Base-by-base conservation (phyloP, 805 yeast species). In the Zygotorulaspora sp. region DNA sequence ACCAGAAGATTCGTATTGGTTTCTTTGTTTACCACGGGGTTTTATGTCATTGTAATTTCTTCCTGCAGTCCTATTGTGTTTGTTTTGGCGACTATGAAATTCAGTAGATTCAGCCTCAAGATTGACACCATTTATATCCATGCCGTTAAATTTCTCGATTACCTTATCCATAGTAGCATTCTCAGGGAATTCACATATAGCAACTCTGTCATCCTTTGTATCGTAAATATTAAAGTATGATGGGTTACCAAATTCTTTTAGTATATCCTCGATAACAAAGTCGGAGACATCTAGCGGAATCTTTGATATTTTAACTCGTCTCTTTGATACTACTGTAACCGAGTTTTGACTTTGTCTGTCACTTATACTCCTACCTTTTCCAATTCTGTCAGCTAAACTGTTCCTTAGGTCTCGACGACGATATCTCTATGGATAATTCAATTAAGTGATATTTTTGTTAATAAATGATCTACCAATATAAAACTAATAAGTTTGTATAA, bases 361-460 rank as follows among this genome's bases (percentile, higher is more conserved):
- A 12, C 30, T 14, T 12, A 20, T 25, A 6, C 23, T 11, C 9
- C 31, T 18, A 25, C 28, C 43, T n/a, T 44, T 40, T 12, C 57
- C 59, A 11, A 59, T 40, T 30, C 60, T 45, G 11, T 49, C 43
- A 5, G 52, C 61, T 18, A 58, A 38, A 28, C 54, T 47, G 34
- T 57, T 55, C 44, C 65, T 56, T 32, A 57, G 40, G 42, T 60
- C 63, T 37, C 65, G 53, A 30, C 60, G 56, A 44, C 63, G 63
- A 40, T 58, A 59, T 35, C 43, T 51, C 58, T 53, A 32, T 7
- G 22, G 27, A 10, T 11, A 24, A n/a, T n/a, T n/a, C n/a, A n/a
- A n/a, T 25, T 12, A 26, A 27, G 44, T 23, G 29, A 25, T 29
- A 16, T 29, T 15, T 18, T 29, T 30, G 33, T 30, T 30, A 30